phyloP scores from a whole-genome alignment of 768 basidiomycete genomes.

The Lactarius hengduanensis region DNA sequence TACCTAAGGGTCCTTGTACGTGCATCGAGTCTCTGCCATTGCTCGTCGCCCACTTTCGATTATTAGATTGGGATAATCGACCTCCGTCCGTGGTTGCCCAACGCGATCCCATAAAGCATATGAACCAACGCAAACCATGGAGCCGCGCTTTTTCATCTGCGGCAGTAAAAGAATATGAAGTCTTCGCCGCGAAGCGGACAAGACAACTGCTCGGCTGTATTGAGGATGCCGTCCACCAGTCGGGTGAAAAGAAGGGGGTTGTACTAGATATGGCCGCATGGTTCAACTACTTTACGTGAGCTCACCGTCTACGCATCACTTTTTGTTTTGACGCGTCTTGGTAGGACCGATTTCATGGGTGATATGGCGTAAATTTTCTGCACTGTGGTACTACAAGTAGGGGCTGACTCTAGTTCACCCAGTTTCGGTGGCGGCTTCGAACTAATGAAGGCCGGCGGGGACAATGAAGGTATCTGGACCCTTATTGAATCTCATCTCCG shows the following conservation, averaged over 20 bases:
- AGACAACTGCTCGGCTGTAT: conserved; percentile 43
- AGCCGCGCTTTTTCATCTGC: conserved; percentile 47
- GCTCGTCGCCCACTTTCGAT: not conserved
- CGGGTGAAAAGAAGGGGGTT: conserved; percentile 25
- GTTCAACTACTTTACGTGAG: conserved; percentile 44
- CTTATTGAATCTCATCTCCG: conserved; percentile 44
- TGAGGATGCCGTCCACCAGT: conserved; percentile 20
- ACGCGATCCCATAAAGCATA: conserved; percentile 45
- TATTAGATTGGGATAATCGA: conserved; percentile 52
- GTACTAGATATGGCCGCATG: conserved; percentile 38
- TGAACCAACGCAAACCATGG: conserved; percentile 48
- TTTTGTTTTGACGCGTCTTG: not conserved
- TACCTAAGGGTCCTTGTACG: conserved; percentile 36
- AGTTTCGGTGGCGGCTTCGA: conserved; percentile 42
- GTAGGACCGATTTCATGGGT: conserved; percentile 46
- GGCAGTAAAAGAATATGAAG: conserved; percentile 49
- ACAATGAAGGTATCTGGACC: conserved; percentile 45
- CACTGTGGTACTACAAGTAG: not conserved
- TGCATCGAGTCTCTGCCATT: not conserved
- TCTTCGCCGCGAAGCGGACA: conserved; percentile 38
- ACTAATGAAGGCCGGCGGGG: conserved; percentile 39
- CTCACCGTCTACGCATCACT: not conserved
- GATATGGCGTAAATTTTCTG: conserved; percentile 39
- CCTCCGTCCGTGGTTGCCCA: conserved; percentile 39
- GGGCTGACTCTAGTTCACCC: not conserved